Evolutionary conservation across 2,329 filamentous ascomycete genomes (phyloP).

Genomic region (Fusarium sp.): DNA sequence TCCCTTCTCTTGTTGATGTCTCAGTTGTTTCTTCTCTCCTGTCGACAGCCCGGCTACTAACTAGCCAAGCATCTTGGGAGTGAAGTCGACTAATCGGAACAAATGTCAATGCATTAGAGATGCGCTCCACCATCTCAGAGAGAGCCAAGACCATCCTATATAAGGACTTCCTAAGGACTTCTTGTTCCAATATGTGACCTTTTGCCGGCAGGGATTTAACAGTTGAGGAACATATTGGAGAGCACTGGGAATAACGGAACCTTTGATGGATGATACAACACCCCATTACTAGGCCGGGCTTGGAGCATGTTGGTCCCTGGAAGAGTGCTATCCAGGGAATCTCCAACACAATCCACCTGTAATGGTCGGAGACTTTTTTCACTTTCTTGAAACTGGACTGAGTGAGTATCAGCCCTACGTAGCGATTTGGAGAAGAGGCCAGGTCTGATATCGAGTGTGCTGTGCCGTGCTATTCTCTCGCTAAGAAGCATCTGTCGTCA

Average conservation of each 20-base stretch:
- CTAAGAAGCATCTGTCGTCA: constrained; percentile 27
- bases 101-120: constrained; percentile 28
- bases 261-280: constrained; percentile 1
- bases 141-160: constrained; percentile 29
- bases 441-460: not conserved
- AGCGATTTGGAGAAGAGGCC: constrained; percentile 38
- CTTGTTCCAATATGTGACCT: constrained; percentile 28
- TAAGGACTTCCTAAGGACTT: constrained; percentile 23
- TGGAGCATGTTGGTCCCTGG: not conserved
- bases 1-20: constrained; percentile 22
- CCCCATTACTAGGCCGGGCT: not conserved
- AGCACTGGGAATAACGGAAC: not conserved
- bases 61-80: constrained; percentile 18
- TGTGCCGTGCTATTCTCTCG: constrained; percentile 9
- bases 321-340: constrained; percentile 14
- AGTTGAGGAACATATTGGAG: constrained; percentile 13
- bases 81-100: constrained; percentile 28
- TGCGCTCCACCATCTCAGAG: constrained; percentile 37
- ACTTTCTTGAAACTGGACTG: constrained; percentile 17
- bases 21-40: constrained; percentile 24
- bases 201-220: constrained; percentile 20
- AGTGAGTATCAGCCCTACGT: constrained; percentile 29
- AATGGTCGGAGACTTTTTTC: constrained; percentile 22
- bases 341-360: constrained; percentile 12
- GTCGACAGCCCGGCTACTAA: constrained; percentile 3